A percentile compares a stretch with the other conserved stretches of the same genome.
Conservation (phyloP, 257 asterid species). For the Nicotiana benthamiana region DNA sequence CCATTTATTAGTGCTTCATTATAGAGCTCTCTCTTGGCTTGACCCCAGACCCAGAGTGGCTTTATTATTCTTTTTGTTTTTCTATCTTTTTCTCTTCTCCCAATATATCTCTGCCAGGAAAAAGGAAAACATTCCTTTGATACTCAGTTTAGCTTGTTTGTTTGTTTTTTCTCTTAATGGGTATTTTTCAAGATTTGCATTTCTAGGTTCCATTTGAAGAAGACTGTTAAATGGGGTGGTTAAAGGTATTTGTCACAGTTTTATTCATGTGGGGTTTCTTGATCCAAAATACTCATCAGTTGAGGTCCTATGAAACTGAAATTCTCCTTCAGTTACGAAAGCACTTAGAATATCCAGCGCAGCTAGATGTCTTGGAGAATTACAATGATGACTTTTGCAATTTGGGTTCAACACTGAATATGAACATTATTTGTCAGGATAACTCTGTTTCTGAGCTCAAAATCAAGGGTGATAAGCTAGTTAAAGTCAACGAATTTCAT, state of each 20-base stretch:
- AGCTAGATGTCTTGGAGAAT: constrained; percentile 32
- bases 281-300: constrained; percentile 30
- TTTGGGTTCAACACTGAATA: constrained; percentile 34
- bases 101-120: background rate
- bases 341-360: constrained; percentile 62
- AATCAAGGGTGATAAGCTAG: constrained; percentile 38
- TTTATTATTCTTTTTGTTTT: background rate
- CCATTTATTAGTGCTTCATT: background rate
- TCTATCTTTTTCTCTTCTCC: background rate
- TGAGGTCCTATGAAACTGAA: constrained; percentile 52
- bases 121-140: background rate
- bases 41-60: background rate
- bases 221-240: constrained; percentile 7
- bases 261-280: constrained; percentile 34
- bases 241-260: constrained; percentile 18
- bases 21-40: background rate
- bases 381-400: constrained; percentile 36
- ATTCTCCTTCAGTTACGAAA: constrained; percentile 52
- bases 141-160: background rate
- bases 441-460: constrained; percentile 34
- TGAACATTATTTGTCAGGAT: constrained; percentile 42
- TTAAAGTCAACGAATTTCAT: constrained; percentile 20
- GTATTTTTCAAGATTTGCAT: background rate
- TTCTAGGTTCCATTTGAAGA: background rate
- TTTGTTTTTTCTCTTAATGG: background rate